Percentiles rank a stretch among this genome's conserved stretches.
Evolutionary conservation across 768 basidiomycete species (phyloP).

Genomic region (Amyloporia xantha): DNA sequence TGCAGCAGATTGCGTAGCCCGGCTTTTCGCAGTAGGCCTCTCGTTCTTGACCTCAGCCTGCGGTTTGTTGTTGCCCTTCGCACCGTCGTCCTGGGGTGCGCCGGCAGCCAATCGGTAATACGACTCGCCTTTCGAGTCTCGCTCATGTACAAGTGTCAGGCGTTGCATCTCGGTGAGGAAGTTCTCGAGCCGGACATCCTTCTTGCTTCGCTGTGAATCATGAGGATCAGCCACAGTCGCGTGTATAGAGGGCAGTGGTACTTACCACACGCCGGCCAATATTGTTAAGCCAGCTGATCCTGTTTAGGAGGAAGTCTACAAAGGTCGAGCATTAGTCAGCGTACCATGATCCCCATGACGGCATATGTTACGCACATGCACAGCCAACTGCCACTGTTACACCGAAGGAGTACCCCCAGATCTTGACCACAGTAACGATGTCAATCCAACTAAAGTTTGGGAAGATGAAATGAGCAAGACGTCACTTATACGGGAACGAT

Average conservation of each 20-base stretch:
- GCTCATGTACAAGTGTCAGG: slow-evolving; percentile 36
- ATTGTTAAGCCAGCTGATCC: slow-evolving; percentile 32
- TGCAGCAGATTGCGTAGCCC: not conserved
- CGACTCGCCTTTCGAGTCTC: slow-evolving; percentile 11
- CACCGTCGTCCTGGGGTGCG: not conserved
- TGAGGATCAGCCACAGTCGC: not conserved
- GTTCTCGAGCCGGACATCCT: slow-evolving; percentile 32
- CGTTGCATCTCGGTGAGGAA: slow-evolving; percentile 33
- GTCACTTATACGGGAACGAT: not conserved
- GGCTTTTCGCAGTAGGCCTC: not conserved
- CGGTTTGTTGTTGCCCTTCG: not conserved
- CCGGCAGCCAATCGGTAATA: slow-evolving; percentile 15
- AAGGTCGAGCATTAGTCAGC: not conserved
- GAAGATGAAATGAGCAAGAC: not conserved
- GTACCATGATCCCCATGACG: not conserved
- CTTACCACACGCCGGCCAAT: slow-evolving; percentile 27
- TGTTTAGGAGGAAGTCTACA: slow-evolving; percentile 29
- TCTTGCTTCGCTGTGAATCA: slow-evolving; percentile 23
- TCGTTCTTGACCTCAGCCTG: not conserved
- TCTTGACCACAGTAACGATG: slow-evolving; percentile 35
- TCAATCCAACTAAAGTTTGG: slow-evolving; percentile 23
- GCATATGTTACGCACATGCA: slow-evolving; percentile 16
- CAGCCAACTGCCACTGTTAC: slow-evolving; percentile 31
- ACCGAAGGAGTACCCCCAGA: slow-evolving; percentile 36
- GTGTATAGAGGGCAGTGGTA: not conserved